phyloP scores from a whole-genome alignment of 1,284 basidiomycete species.

The Fomitiporia mediterranea region DNA sequence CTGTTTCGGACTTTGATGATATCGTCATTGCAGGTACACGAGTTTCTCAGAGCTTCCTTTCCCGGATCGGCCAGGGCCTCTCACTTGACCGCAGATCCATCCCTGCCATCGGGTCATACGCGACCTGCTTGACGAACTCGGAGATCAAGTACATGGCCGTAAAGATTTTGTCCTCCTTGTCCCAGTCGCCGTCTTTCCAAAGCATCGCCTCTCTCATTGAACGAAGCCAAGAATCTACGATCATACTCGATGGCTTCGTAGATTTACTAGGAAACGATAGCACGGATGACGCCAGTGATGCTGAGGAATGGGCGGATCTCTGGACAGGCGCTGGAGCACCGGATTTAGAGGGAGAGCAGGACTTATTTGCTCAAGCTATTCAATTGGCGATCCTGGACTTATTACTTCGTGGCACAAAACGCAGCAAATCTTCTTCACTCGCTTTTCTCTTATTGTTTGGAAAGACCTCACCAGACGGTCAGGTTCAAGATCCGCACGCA shows the following conservation, averaged over 20 bases:
- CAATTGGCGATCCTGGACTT: constrained; percentile 82
- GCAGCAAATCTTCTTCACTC: constrained; percentile 76
- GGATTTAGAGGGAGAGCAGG: constrained; percentile 42
- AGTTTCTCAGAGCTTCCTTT: constrained; percentile 64
- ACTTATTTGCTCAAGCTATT: constrained; percentile 62
- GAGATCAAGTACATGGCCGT: constrained; percentile 78
- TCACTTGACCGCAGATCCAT: constrained; percentile 74
- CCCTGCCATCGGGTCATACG: constrained; percentile 80
- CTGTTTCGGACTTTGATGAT: constrained; percentile 64
- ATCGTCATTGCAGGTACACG: constrained; percentile 48
- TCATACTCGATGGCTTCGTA: constrained; percentile 82
- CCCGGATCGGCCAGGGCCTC: constrained; percentile 76
- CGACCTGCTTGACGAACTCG: constrained; percentile 66
- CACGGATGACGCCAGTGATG: constrained; percentile 50
- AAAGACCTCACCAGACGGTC: constrained; percentile 43
- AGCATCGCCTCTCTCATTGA: constrained; percentile 80
- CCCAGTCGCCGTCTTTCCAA: constrained; percentile 50
- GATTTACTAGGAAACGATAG: constrained; percentile 63
- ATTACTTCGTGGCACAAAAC: constrained; percentile 76
- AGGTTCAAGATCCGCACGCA: constrained; percentile 73
- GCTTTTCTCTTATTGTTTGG: constrained; percentile 87
- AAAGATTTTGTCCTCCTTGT: constrained; percentile 75
- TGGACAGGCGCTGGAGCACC: constrained; percentile 68
- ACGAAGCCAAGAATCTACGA: constrained; percentile 77
- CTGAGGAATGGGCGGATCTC: constrained; percentile 55